phyloP scores from a whole-genome alignment of 257 asterid species.

The Solanum dulcamara region DNA sequence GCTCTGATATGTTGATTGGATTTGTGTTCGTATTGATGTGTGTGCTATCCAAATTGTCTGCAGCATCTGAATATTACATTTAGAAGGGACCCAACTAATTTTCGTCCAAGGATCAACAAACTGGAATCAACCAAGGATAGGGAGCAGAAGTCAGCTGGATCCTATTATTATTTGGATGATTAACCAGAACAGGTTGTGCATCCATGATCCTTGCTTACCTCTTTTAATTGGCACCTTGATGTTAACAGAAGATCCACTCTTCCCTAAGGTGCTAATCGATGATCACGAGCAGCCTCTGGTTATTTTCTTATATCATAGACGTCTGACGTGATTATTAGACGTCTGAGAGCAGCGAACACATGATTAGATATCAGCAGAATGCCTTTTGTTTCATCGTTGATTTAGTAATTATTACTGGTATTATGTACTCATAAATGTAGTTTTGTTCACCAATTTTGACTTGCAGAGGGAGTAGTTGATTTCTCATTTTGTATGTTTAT shows the following conservation, averaged over 20 bases:
- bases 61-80: conserved; percentile 95
- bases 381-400: not conserved
- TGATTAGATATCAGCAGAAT: not conserved
- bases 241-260: not conserved
- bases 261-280: not conserved
- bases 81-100: conserved; percentile 97
- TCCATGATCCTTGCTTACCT: not conserved
- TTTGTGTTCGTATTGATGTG: not conserved
- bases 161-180: conserved; percentile 87
- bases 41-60: not conserved
- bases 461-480: not conserved
- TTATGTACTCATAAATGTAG: not conserved
- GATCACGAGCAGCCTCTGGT: not conserved
- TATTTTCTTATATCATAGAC: not conserved
- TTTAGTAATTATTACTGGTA: not conserved
- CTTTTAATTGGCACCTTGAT: conserved; percentile 3
- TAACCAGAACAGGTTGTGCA: conserved; percentile 3
- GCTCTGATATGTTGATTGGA: not conserved
- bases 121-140: conserved; percentile 95
- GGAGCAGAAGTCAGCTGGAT: conserved; percentile 92
- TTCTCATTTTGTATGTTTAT: not conserved
- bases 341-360: not conserved
- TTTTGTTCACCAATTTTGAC: not conserved
- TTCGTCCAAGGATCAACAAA: conserved; percentile 91
- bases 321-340: not conserved